phyloP scores from a whole-genome alignment of 768 basidiomycete species.

The Hydnomerulius pinastri region DNA sequence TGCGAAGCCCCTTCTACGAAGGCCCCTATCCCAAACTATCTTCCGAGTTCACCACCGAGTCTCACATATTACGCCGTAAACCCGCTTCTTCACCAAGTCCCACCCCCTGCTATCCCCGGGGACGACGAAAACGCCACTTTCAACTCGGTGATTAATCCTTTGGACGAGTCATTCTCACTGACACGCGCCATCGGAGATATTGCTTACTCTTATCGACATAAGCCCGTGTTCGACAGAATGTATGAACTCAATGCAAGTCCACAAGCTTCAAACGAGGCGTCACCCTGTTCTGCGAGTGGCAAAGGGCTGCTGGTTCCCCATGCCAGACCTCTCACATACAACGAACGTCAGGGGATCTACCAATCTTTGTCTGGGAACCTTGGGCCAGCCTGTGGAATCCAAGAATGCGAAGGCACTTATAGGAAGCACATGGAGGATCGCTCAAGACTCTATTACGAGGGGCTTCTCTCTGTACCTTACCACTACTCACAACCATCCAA shows the following conservation, averaged over 20 bases:
- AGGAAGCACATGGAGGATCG: conserved; percentile 51
- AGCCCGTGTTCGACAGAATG: conserved; percentile 27
- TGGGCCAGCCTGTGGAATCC: conserved; percentile 45
- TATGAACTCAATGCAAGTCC: conserved; percentile 22
- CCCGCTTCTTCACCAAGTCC: conserved; percentile 22
- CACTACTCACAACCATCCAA: conserved; percentile 14
- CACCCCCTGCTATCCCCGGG: conserved; percentile 1
- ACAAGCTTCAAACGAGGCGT: conserved; percentile 13
- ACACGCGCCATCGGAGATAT: conserved; percentile 30
- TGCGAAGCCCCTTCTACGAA: conserved; percentile 10
- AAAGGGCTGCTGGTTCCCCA: conserved; percentile 17
- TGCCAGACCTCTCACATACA: conserved; percentile 36
- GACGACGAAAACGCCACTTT: conserved; percentile 13
- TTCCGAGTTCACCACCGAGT: conserved; percentile 7
- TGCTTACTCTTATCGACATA: conserved; percentile 29
- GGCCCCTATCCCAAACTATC: conserved; percentile 4
- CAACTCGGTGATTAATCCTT: conserved; percentile 17
- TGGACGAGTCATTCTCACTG: conserved; percentile 30
- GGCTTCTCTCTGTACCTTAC: conserved; percentile 29
- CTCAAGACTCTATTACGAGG: conserved; percentile 48
- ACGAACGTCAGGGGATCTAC: conserved; percentile 55
- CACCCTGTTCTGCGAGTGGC: conserved; percentile 21
- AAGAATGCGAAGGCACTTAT: conserved; percentile 56
- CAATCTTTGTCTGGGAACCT: conserved; percentile 50
- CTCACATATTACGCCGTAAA: conserved; percentile 25